phyloP scores from a whole-genome alignment of 2,329 filamentous ascomycete species.

The Ophiostoma sp. region DNA sequence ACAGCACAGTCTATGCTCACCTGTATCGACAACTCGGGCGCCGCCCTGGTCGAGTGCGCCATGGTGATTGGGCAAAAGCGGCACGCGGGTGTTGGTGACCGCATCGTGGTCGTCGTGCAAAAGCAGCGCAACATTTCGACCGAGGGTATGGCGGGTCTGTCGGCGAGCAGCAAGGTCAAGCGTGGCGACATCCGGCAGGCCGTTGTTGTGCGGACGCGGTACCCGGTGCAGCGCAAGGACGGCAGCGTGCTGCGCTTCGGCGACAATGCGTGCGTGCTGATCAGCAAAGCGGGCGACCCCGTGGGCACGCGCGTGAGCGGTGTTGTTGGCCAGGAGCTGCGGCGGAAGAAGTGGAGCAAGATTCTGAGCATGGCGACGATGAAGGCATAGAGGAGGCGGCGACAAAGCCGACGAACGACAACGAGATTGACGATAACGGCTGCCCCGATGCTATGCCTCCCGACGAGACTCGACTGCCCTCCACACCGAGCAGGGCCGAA shows the following conservation, averaged over 20 bases:
- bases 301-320: constrained; percentile 91
- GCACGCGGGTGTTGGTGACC: constrained; percentile 87
- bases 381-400: constrained; percentile 52
- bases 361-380: constrained; percentile 90
- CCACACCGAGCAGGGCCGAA: background rate
- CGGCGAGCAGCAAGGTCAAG: constrained; percentile 86
- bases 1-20: constrained; percentile 80
- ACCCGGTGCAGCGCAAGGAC: constrained; percentile 83
- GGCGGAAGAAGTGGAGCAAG: constrained; percentile 96
- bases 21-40: constrained; percentile 99
- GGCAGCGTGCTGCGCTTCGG: constrained; percentile 91
- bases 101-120: constrained; percentile 96
- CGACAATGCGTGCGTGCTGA: constrained; percentile 95
- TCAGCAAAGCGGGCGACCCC: constrained; percentile 95
- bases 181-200: constrained; percentile 96
- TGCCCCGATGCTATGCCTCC: background rate
- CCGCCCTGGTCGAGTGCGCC: constrained; percentile 94
- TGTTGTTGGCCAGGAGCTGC: constrained; percentile 85
- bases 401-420: background rate
- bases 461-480: background rate
- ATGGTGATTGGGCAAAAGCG: constrained; percentile 89
- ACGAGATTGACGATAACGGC: background rate
- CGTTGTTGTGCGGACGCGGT: constrained; percentile 87
- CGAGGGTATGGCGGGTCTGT: constrained; percentile 69
- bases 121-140: constrained; percentile 83